Evolutionary conservation across 106 monocot species (phyloP), one percentile per base, ranked within the genome.

Genomic region (Allium cepa): DNA sequence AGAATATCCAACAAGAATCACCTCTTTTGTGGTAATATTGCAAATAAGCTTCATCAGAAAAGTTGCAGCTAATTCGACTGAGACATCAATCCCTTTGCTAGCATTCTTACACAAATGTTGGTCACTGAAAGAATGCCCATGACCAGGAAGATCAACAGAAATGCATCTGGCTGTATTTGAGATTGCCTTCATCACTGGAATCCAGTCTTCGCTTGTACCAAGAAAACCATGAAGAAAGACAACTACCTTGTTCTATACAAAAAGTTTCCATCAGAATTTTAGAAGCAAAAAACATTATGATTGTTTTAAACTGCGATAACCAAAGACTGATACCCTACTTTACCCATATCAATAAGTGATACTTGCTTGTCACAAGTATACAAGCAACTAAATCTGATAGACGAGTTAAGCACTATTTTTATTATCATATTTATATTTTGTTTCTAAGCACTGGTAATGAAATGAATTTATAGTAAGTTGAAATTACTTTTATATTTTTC

Each of bases 191-290:
- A 96, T 92, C 26, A 84, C 76, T 13, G 91, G 86, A 70, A 84
- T 56, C 96, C 96, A 96, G 36, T 96, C 96, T 64, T 86, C 67
- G 62, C 85, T 75, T 57, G 80, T 80, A 57, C 96, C 96, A 48
- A 96, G 78, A 67, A 92, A 96, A 15, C 96, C 96, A 80, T 96
- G 96, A 69, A 96, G 84, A 78, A 84, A 96, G 49, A 96, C 50
- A 56, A 80, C 56, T 51, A 76, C 60, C 52, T 50, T 81, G n/a
- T 82, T 79, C 96, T 91, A 75, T 77, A 75, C 49, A 49, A 48
- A 49, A 64, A 9, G 8, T 17, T 14, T 49, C 18, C 47, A 17
- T 64, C 46, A 64, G 16, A 64, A 17, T 47, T 46, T 8, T 17
- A 13, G 64, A n/a, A 64, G 18, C 8, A 64, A 6, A 64, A 46